Percentiles rank a stretch among this genome's conserved stretches.
phyloP scores from a whole-genome alignment of 768 basidiomycete species.

The Melanogaster broomeanus region DNA sequence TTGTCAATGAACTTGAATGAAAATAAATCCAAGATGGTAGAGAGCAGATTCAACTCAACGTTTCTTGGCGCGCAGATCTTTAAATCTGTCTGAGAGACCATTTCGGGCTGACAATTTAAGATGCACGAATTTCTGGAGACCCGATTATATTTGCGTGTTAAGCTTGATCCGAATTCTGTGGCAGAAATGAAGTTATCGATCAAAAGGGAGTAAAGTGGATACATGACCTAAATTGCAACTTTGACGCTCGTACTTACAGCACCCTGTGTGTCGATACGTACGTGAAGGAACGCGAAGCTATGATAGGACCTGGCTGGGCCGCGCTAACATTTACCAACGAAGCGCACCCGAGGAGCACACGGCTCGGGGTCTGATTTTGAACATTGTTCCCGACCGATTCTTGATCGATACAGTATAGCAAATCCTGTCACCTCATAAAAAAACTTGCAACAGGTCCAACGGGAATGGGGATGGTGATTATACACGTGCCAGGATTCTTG shows the following conservation, averaged over 20 bases:
- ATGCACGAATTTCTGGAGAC: constrained; percentile 1
- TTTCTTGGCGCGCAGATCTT: constrained; percentile 1
- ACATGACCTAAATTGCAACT: constrained; percentile 4
- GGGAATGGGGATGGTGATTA: too few species aligned
- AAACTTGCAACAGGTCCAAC: too few species aligned
- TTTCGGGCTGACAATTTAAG: constrained; percentile 5
- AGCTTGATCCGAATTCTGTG: constrained; percentile 25
- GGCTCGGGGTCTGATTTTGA: background rate
- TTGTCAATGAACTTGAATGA: background rate
- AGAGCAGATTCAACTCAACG: background rate
- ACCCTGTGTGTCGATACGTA: constrained; percentile 25
- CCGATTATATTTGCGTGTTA: constrained; percentile 16
- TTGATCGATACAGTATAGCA: background rate
- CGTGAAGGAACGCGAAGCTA: constrained; percentile 29
- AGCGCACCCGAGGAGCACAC: background rate
- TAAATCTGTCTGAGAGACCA: background rate
- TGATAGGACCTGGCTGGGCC: too few species aligned
- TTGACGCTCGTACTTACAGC: background rate
- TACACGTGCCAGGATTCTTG: background rate
- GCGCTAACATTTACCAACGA: too few species aligned
- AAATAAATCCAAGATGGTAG: background rate
- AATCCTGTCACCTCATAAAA: too few species aligned
- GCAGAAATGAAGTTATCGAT: constrained; percentile 15
- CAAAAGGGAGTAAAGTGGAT: constrained; percentile 16
- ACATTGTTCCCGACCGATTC: background rate